A percentile compares a stretch with the other conserved stretches of the same genome.
phyloP scores from a whole-genome alignment of 1,139 yeast genomes.

The Yamadazyma sp. region DNA sequence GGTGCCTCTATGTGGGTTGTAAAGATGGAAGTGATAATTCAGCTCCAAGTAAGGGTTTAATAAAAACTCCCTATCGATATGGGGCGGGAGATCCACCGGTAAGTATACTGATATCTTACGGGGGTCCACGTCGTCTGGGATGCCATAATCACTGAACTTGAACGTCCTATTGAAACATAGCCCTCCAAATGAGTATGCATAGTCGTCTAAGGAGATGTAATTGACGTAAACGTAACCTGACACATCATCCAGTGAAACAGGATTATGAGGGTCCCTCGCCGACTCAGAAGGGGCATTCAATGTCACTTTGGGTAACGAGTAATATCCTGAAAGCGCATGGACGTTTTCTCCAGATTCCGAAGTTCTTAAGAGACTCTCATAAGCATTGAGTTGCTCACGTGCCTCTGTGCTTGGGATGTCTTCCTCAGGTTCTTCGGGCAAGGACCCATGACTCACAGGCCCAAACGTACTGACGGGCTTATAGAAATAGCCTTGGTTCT shows the following conservation, averaged over 20 bases:
- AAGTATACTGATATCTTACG: conserved; percentile 37
- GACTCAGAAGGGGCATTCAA: conserved; percentile 23
- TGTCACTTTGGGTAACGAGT: conserved; percentile 28
- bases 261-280: conserved; percentile 2
- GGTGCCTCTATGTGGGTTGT: conserved; percentile 37
- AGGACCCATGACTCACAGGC: conserved; percentile 19
- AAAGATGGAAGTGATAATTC: conserved; percentile 27
- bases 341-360: conserved; percentile 17
- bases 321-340: conserved; percentile 32
- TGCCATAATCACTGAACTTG: conserved; percentile 30
- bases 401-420: neutral
- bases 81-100: conserved; percentile 44
- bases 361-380: conserved; percentile 11
- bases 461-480: conserved; percentile 28
- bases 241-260: conserved; percentile 12
- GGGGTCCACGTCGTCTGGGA: conserved; percentile 33
- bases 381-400: neutral
- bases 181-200: conserved; percentile 43
- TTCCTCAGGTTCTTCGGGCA: neutral
- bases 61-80: conserved; percentile 33
- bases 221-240: conserved; percentile 37
- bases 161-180: conserved; percentile 20
- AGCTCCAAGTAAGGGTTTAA: conserved; percentile 35
- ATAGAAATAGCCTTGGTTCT: conserved; percentile 23
- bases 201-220: conserved; percentile 32